Evolutionary conservation across 2,329 filamentous ascomycete genomes (phyloP), one percentile per base, ranked within the genome.

Genomic region (Chaetomium sp.): DNA sequence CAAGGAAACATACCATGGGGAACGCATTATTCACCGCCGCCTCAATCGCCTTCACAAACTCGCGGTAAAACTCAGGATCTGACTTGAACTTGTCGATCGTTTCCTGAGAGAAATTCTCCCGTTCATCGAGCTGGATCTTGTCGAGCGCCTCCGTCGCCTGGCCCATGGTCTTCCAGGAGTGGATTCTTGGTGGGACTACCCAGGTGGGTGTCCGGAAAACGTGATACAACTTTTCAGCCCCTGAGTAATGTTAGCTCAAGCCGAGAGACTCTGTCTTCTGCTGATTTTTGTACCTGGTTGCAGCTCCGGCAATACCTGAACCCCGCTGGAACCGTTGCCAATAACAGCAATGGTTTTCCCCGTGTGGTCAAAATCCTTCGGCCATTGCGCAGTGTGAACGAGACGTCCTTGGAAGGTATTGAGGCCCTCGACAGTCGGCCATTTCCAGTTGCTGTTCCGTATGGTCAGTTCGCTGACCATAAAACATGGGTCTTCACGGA

Each of bases 381-480:
- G 76, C 79, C 80, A 84, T 12, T 69, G 69, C 1, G 79, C 79
- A 4, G 75, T 81, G 63, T 84, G 80, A 36, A 82, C 68, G 6
- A 80, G 60, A 1, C 72, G 65, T 7, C 80, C 79, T 44, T 72
- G 63, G 62, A 79, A 83, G 9, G 65, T 62, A 2, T 76, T 61
- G 3, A 80, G 64, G 0, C 74, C 74, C 0, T 74, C 66, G 5
- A 80, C 71, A 34, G 76, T 71, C 1, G 79, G 79, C 73, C 76
- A 80, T 58, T 74, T 78, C 72, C 76, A 80, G 59, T 78, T 74
- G 65, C 76, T 78, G 27, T 33, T 55, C 5, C 6, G 50, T 38
- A 38, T 10, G 6, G 52, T 59, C 14, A 59, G 44, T 32, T 32
- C 12, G 35, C 60, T 40, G 32, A 6, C 12, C 32, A 6, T 6